Percentiles rank a stretch among this genome's conserved stretches.
Conservation (phyloP, 805 yeast species). For the Spathaspora hagerdaliae region DNA sequence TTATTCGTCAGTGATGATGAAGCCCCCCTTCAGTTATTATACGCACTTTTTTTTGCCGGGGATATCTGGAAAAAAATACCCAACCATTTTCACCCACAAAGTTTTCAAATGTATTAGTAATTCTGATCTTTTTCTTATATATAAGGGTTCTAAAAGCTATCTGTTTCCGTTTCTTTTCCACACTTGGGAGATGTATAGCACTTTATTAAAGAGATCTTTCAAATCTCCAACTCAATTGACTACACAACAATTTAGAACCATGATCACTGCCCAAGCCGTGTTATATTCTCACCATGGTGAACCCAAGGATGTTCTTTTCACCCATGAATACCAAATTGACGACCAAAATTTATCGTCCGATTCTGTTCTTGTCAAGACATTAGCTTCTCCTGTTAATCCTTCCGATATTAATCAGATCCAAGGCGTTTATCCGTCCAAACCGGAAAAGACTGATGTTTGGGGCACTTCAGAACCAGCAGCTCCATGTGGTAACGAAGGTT, state of each 20-base stretch:
- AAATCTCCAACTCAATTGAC: conserved; percentile 3
- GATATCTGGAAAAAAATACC: too few species aligned
- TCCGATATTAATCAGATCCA: conserved; percentile 45
- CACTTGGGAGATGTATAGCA: neutral
- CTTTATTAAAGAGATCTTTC: neutral
- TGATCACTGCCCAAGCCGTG: conserved; percentile 60
- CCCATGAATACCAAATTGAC: conserved; percentile 50
- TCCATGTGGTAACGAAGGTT: conserved; percentile 93
- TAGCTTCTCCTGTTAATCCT: conserved; percentile 42
- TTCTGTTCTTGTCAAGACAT: conserved; percentile 29
- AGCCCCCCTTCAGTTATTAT: too few species aligned
- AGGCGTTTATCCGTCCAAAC: conserved; percentile 44
- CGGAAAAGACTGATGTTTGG: conserved; percentile 48
- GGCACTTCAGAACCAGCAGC: conserved; percentile 63
- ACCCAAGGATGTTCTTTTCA: conserved; percentile 50
- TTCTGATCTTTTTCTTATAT: too few species aligned
- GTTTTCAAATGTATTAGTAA: too few species aligned
- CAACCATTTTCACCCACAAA: too few species aligned
- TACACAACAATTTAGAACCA: conserved; percentile 14
- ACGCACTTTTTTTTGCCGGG: too few species aligned
- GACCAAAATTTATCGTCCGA: conserved; percentile 38
- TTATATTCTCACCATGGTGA: conserved; percentile 68
- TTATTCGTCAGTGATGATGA: too few species aligned
- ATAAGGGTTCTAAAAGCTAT: too few species aligned
- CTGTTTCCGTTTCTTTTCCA: too few species aligned